Conservation (phyloP, 2,329 filamentous ascomycete genomes). For the Cladobotryum protrusum region DNA sequence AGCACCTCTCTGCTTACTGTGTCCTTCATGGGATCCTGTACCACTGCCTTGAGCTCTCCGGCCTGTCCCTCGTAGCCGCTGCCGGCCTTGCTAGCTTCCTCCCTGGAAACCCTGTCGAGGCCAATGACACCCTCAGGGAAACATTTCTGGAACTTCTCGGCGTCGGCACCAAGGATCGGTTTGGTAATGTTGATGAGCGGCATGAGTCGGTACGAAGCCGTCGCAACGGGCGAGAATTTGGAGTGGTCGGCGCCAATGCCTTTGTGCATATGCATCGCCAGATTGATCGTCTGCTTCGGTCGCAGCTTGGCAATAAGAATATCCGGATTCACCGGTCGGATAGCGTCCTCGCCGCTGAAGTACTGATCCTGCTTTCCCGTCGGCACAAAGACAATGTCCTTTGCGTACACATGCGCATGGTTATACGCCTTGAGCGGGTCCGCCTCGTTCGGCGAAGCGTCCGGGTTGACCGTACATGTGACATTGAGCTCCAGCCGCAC, state of each 20-base stretch:
- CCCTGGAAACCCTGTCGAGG: constrained; percentile 62
- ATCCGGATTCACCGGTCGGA: constrained; percentile 78
- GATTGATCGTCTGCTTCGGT: constrained; percentile 78
- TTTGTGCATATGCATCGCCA: constrained; percentile 91
- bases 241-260: constrained; percentile 90
- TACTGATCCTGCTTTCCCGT: constrained; percentile 64
- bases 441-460: constrained; percentile 64
- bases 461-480: constrained; percentile 71
- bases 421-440: constrained; percentile 82
- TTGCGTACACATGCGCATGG: constrained; percentile 77
- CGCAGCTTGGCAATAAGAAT: constrained; percentile 92
- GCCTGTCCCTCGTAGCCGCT: constrained; percentile 66
- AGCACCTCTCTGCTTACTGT: constrained; percentile 91
- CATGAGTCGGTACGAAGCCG: constrained; percentile 84
- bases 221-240: constrained; percentile 95
- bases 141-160: constrained; percentile 81
- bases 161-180: constrained; percentile 82
- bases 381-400: constrained; percentile 69
- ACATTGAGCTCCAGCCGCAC: constrained; percentile 71
- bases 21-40: constrained; percentile 83
- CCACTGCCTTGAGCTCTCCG: constrained; percentile 82
- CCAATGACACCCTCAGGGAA: constrained; percentile 86
- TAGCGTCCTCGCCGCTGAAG: constrained; percentile 62
- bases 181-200: constrained; percentile 77
- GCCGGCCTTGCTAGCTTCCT: constrained; percentile 55